Base-by-base conservation (phyloP, 352 stramenopile species). In the Globisporangium orthogonon region DNA sequence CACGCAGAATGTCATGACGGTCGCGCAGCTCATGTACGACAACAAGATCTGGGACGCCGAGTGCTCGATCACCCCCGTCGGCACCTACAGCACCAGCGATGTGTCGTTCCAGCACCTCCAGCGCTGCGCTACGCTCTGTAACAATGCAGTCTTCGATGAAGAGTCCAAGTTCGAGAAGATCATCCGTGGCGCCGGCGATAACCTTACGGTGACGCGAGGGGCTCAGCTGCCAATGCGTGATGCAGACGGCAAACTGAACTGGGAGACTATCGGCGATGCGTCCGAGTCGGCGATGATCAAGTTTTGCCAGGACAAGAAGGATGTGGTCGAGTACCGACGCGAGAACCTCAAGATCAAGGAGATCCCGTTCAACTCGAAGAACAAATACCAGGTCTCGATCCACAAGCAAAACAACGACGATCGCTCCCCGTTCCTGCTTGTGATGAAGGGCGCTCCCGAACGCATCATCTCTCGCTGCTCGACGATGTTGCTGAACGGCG, bases 401-500 rank as follows among this genome's bases (percentile, higher is more conserved):
- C 81, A 93, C 69, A 79, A 78, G 54, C 83, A 93, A 70, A 60
- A 91, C 4, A 93, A 90, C 35, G 73, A 93, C 46, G 71, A 86
- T 43, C 64, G 44, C 7, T 71, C 80, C 44, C 78, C 83, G 5
- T 54, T 87, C 2, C 58, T 93, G 31, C 71, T 93, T 63, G 76
- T 88, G 31, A 97, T 99, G 77, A 99, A 99, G 71, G 97, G 96
- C 56, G 97, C 95, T 0, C 96, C 96, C 2, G 96, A 99, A 57
- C 85, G 91, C 46, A 97, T 99, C 66, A 78, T 98, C n/a, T 70
- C 77, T 28, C 75, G 94, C 23, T 99, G 97, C 66, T 66, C 71
- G 45, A 79, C 76, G n/a, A 70, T 94, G n/a, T 60, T 97, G 63
- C 56, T 87, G 13, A 65, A 67, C 50, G 77, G 77, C 2, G 58